Evolutionary conservation across 1,139 yeast species (phyloP), one percentile per base, ranked within the genome.

Genomic region (Candida tetrigidarum): DNA sequence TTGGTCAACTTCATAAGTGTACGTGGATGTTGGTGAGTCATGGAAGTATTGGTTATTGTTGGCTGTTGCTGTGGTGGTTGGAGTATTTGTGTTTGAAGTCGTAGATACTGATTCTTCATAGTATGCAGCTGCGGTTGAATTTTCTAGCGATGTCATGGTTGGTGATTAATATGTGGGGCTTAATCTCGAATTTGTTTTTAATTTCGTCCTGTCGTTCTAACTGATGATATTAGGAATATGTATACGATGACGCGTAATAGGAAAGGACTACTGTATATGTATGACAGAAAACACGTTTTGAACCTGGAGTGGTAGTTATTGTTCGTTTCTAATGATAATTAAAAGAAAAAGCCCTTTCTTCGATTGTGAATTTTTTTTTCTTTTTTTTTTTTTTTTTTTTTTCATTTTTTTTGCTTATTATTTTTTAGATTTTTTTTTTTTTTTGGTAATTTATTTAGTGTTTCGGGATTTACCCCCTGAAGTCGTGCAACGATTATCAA

Each of bases 31-130:
- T 28, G 60, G 66, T 7, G 42, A 29, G 11, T 67, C 72, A 30
- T 61, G 67, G 54, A 67, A 69, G 49, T 67, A 68, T n/a, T 37
- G 33, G 22, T 12, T 28, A 16, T 28, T 20, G 16, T 37, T 27
- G 25, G 25, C 6, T 10, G 25, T 22, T 7, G 9, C 25, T 22
- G 25, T 10, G 25, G 20, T 18, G 11, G 39, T 22, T 34, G 37
- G 37, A 22, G 37, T 34, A 8, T 16, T 18, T 19, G 43, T 50
- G 20, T 55, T 33, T 11, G 35, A 32, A 6, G 45, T 25, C 4
- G 64, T 72, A 33, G 56, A 55, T 10, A 63, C 68, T 19, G 66
- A 62, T 39, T 61, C 62, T 42, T 67, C 74, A 20, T 28, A 37
- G n/a, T 37, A 37, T 10, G 36, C 22, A 20, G 15, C 36, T 3